Evolutionary conservation across 768 basidiomycete genomes (phyloP), one percentile per base, ranked within the genome.

Genomic region (Lactarius pseudohatsudake): DNA sequence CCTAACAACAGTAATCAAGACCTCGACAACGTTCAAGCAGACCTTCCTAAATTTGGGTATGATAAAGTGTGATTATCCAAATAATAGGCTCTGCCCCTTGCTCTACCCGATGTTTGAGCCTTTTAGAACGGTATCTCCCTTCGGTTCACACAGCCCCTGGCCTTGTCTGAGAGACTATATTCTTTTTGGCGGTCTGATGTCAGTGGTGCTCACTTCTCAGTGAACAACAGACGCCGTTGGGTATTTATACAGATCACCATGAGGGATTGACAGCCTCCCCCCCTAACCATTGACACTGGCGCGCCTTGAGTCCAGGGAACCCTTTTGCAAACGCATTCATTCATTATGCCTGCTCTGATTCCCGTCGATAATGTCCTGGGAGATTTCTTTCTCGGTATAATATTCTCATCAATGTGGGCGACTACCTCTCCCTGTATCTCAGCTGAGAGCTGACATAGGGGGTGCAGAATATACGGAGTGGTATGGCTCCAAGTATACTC

Each of bases 371-470:
- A 47, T 47, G 16, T 57, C 30, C 11, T 63, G 20, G 62, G 62
- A 15, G 20, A 43, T 18, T 26, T 63, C 28, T 43, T 57, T 45
- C 3, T 63, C 4, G 62, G 62, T 22, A n/a, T 63, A 15, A n/a
- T 57, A 56, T 18, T 57, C 20, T 63, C 62, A 18, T 63, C 62
- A 3, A 57, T 63, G 61, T 62, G 28, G 34, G 34, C 28, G 34
- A 22, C 38, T 2, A 55, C 53, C 53, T 40, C n/a, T 55, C 34
- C 26, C 10, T 11, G n/a, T 32, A n/a, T 45, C 54, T 32, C 18
- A 1, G 13, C 10, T 5, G 26, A 62, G 61, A 55, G 2, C 28
- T 60, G 45, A 61, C 59, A 47, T n/a, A 34, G 26, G 8, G 34
- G 30, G 20, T 28, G 10, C 38, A 62, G 61, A 26, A 38, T 62